phyloP scores from a whole-genome alignment of 768 basidiomycete species.

The Rhodotorula graminis region DNA sequence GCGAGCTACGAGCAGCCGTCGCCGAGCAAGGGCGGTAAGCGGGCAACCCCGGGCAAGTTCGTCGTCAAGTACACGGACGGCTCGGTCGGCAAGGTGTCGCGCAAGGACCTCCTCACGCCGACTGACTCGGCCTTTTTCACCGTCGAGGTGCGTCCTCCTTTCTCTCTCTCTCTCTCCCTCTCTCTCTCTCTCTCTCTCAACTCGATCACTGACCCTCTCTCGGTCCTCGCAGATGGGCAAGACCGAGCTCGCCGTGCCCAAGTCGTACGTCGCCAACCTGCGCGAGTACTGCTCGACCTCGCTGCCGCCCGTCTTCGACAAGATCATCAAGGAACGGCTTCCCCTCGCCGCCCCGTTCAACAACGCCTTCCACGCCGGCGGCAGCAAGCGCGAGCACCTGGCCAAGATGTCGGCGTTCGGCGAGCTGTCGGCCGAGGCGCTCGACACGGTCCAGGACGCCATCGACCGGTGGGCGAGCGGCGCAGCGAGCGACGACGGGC shows the following conservation, averaged over 20 bases:
- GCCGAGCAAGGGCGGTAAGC: neutral
- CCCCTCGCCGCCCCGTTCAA: neutral
- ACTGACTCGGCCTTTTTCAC: slow-evolving; percentile 1
- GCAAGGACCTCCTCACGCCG: slow-evolving; percentile 5
- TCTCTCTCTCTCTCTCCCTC: too few species aligned
- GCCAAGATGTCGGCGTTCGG: slow-evolving; percentile 14
- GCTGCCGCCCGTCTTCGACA: neutral
- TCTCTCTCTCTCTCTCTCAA: too few species aligned
- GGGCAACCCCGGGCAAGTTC: neutral
- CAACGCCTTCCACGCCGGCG: slow-evolving; percentile 24
- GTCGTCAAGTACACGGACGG: slow-evolving; percentile 7
- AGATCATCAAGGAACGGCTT: neutral
- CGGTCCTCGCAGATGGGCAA: slow-evolving; percentile 8
- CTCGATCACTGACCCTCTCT: neutral
- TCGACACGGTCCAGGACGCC: slow-evolving; percentile 7
- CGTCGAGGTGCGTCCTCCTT: neutral
- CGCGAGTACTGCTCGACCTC: neutral
- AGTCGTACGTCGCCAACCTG: neutral
- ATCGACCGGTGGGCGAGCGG: neutral
- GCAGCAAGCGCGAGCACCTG: neutral
- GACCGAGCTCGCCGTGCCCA: neutral
- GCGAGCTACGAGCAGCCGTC: neutral
- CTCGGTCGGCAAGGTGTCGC: neutral
- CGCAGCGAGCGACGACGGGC: neutral
- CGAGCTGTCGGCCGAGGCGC: neutral